These are phyloP conservation scores for Alternaria burnsii DNA, from an alignment of 2,329 filamentous ascomycete genomes.

Conservation along the genomic window DNA sequence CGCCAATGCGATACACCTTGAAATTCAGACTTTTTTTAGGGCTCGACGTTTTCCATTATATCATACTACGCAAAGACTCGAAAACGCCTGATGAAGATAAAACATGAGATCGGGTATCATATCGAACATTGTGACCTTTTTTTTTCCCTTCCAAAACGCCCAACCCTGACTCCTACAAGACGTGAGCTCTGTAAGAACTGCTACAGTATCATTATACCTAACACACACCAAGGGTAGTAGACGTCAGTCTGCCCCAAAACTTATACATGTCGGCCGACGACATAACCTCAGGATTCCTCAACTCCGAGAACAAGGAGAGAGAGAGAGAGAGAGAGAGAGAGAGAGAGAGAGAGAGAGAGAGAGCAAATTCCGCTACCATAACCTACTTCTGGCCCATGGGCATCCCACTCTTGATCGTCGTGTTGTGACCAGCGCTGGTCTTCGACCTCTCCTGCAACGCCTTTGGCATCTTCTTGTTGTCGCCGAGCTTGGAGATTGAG, in stretches of 20 bases:
- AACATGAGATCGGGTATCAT: background rate
- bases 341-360: background rate
- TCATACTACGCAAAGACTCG: background rate
- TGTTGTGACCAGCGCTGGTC: background rate
- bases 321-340: background rate
- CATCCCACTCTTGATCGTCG: background rate
- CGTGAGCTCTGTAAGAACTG: background rate
- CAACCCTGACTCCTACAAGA: background rate
- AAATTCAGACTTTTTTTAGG: background rate
- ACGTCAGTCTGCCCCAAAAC: too few species aligned
- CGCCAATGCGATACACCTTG: background rate
- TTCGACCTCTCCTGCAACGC: background rate
- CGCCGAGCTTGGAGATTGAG: constrained; percentile 1
- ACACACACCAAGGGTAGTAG: background rate
- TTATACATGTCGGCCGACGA: background rate
- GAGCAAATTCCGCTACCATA: background rate
- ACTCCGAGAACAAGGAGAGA: background rate
- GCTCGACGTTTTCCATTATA: background rate
- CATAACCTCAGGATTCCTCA: background rate
- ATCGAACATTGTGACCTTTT: background rate
- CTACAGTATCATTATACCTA: background rate
- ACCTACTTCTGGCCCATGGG: background rate
- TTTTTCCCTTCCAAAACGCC: background rate
- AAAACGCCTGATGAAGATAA: background rate
- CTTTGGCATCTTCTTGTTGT: constrained; percentile 44